Percentiles rank a stretch among this genome's conserved stretches.
Conservation (phyloP, 2,329 filamentous ascomycete species). For the Aspergillus pseudonomiae region DNA sequence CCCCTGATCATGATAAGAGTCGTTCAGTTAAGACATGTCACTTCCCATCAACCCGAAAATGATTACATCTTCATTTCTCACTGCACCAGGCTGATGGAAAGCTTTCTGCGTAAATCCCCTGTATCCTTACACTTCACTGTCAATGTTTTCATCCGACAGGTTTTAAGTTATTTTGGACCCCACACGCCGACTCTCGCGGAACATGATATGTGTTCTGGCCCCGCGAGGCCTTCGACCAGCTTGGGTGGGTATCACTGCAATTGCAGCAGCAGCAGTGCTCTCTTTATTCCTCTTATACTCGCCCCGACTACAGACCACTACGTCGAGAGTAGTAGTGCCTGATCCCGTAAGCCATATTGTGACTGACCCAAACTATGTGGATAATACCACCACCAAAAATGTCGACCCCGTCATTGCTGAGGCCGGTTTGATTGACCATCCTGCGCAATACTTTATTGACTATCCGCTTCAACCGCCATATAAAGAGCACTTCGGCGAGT, state of each 20-base stretch:
- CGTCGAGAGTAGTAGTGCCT: not conserved
- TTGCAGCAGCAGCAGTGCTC: not conserved
- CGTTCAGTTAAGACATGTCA: not conserved
- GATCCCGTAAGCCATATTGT: not conserved
- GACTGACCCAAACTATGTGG: not conserved
- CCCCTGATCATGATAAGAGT: not conserved
- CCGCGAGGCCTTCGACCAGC: not conserved
- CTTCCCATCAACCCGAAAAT: not conserved
- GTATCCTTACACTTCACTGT: not conserved
- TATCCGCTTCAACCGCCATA: conserved; percentile 7
- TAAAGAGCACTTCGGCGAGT: conserved; percentile 9
- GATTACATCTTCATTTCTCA: not conserved
- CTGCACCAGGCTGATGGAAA: too few relatives aligned
- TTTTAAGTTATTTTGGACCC: not conserved
- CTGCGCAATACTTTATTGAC: conserved; percentile 9
- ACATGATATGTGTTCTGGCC: not conserved
- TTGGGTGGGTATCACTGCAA: not conserved
- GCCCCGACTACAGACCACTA: not conserved
- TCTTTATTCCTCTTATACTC: not conserved
- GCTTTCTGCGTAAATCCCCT: not conserved
- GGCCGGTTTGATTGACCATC: not conserved
- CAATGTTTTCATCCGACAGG: not conserved
- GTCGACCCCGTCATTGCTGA: too few relatives aligned
- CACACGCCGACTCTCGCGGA: too few relatives aligned
- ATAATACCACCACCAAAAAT: not conserved